Evolutionary conservation across 1,139 yeast species (phyloP).

Genomic region (Yamadazyma oceani): DNA sequence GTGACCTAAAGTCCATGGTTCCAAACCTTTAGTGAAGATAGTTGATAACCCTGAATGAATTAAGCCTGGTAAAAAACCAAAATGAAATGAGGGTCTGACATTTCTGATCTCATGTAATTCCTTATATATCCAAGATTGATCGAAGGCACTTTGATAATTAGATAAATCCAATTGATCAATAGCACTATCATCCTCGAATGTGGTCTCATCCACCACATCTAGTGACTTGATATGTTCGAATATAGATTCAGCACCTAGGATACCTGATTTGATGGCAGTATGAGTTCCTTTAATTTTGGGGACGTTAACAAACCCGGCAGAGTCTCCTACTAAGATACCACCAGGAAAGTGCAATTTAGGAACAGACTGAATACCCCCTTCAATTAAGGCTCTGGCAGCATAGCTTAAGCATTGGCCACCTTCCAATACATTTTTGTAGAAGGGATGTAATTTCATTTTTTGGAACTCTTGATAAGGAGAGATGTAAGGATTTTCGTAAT

Average conservation of each 20-base stretch:
- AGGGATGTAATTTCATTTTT: slow-evolving; percentile 88
- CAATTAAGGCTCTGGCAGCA: slow-evolving; percentile 94
- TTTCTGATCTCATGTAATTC: slow-evolving; percentile 84
- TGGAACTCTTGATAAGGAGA: slow-evolving; percentile 97
- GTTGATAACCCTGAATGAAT: slow-evolving; percentile 86
- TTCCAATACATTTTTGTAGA: slow-evolving; percentile 67
- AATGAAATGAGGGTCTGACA: slow-evolving; percentile 84
- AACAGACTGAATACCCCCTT: slow-evolving; percentile 91
- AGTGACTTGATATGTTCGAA: slow-evolving; percentile 53
- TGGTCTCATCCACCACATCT: slow-evolving; percentile 51
- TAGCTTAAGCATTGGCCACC: slow-evolving; percentile 93
- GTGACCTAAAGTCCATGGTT: slow-evolving; percentile 85
- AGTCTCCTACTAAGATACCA: slow-evolving; percentile 89
- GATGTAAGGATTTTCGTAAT: slow-evolving; percentile 88
- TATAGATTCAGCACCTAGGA: slow-evolving; percentile 88
- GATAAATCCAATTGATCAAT: slow-evolving; percentile 49
- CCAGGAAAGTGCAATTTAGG: slow-evolving; percentile 93
- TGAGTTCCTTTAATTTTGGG: slow-evolving; percentile 98
- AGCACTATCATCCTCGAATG: slow-evolving; percentile 39
- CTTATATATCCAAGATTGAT: slow-evolving; percentile 79
- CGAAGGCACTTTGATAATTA: slow-evolving; percentile 62
- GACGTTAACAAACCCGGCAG: slow-evolving; percentile 95
- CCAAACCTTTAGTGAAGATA: slow-evolving; percentile 68
- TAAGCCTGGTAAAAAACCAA: slow-evolving; percentile 79
- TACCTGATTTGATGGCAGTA: slow-evolving; percentile 93